A percentile compares a stretch with the other conserved stretches of the same genome.
phyloP scores from a whole-genome alignment of 257 asterid species.

The Solanum tacnaense region DNA sequence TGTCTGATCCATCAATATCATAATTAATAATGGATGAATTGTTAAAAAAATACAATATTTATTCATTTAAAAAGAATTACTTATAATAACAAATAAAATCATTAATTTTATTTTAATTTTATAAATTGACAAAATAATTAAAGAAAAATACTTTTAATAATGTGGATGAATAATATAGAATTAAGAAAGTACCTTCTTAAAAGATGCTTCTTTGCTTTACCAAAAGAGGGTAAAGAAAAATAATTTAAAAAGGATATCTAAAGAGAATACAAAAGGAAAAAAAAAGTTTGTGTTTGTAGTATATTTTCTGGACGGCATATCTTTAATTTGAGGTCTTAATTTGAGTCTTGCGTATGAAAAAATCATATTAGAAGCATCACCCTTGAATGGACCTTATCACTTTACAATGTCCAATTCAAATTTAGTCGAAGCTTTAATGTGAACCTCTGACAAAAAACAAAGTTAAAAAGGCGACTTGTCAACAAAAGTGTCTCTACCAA shows the following conservation, averaged over 20 bases:
- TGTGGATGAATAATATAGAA: neutral
- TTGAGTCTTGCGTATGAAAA: too few relatives aligned
- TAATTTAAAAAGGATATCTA: neutral
- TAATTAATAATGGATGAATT: neutral
- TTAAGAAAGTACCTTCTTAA: neutral
- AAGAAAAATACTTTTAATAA: neutral
- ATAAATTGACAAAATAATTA: neutral
- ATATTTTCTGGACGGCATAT: neutral
- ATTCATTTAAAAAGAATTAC: neutral
- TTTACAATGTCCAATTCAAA: rapidly evolving
- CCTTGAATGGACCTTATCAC: rapidly evolving
- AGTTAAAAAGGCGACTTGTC: neutral
- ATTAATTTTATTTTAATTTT: neutral
- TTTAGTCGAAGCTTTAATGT: rapidly evolving
- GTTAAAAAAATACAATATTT: neutral
- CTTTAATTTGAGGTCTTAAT: too few relatives aligned
- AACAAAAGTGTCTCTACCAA: neutral
- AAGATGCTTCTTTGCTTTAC: neutral
- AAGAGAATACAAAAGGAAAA: neutral
- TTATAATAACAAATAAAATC: too few relatives aligned
- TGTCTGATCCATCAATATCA: too few relatives aligned
- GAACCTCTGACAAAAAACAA: rapidly evolving
- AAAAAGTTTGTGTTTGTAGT: neutral
- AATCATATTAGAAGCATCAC: too few relatives aligned
- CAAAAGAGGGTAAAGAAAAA: neutral